Evolutionary conservation across 2,329 filamentous ascomycete genomes (phyloP), one percentile per base, ranked within the genome.

Genomic region (Sporothrix protearum): DNA sequence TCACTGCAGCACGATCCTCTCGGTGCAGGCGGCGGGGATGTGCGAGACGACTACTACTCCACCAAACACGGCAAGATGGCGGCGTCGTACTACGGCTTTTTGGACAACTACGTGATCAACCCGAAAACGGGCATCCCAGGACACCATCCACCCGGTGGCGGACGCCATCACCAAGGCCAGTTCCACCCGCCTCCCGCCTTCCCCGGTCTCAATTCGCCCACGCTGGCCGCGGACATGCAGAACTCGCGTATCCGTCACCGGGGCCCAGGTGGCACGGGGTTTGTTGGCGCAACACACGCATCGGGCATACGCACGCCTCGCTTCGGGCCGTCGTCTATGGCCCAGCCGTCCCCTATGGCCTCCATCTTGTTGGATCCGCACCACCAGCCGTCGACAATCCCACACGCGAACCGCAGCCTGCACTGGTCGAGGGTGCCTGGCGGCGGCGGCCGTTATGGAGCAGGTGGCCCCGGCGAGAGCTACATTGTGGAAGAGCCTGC

Each of bases 11-110:
- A 80, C 5, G 71, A 74, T 19, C n/a, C 69, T 2, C 47, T 68
- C 0, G 78, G 79, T 49, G 81, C 80, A 12, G 81, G 75, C 70
- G 79, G 77, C 74, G 79, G 85, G n/a, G 91, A 94, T 78, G 86
- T 94, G 10, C 89, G 96, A 12, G 92, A 96, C 72, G 94, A 97
- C 76, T 98, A 98, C 79, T 98, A 96, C 78, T 90, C 93, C 28
- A 93, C 94, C 10, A 97, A 97, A 78, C 94, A 99, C 77, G 93
- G 94, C 74, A 99, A 99, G 82, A 97, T 99, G 93, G 91, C 96
- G n/a, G 92, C 94, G 19, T 98, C 95, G 0, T 96, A 97, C 79
- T 94, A 96, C 77, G 94, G 94, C 1, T 99, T 99, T 79, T 84
- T 97, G 72, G 94, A 97, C 78, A 94, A 97, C 76, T 99, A 99